Evolutionary conservation across 768 basidiomycete species (phyloP).

Genomic region (Tricholoma bakamatsutake): DNA sequence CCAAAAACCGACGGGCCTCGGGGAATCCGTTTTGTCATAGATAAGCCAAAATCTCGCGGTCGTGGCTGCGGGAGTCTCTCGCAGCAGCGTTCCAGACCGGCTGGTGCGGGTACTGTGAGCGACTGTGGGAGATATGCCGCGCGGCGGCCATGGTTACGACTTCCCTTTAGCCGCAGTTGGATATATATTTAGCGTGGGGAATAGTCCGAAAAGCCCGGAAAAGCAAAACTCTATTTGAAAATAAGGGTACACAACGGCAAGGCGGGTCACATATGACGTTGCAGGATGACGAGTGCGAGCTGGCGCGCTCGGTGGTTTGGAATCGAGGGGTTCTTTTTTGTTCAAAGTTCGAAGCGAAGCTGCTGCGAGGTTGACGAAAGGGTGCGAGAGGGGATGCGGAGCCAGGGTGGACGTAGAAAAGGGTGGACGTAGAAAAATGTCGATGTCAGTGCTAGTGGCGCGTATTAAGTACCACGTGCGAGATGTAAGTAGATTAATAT

Average conservation of each 20-base stretch:
- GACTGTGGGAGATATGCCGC: no score
- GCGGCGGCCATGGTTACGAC: no score
- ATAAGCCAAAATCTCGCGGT: no score
- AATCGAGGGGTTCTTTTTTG: no score
- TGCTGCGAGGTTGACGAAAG: background rate
- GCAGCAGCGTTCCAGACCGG: no score
- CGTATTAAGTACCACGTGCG: background rate
- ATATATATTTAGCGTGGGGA: background rate
- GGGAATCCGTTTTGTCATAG: no score
- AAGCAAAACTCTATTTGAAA: background rate
- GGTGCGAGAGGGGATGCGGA: background rate
- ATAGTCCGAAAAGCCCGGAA: background rate
- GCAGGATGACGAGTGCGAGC: background rate
- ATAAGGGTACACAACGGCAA: background rate
- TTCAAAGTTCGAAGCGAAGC: background rate
- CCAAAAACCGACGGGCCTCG: no score
- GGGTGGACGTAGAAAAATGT: background rate
- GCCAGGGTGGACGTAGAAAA: background rate
- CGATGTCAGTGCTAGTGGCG: background rate
- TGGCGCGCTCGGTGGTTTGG: background rate
- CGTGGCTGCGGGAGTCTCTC: no score
- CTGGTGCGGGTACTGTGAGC: no score
- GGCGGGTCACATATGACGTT: background rate
- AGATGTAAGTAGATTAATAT: background rate
- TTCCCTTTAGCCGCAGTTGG: no score